phyloP scores from a whole-genome alignment of 2,329 filamentous ascomycete genomes.

The Trematosphaeria pertusa region DNA sequence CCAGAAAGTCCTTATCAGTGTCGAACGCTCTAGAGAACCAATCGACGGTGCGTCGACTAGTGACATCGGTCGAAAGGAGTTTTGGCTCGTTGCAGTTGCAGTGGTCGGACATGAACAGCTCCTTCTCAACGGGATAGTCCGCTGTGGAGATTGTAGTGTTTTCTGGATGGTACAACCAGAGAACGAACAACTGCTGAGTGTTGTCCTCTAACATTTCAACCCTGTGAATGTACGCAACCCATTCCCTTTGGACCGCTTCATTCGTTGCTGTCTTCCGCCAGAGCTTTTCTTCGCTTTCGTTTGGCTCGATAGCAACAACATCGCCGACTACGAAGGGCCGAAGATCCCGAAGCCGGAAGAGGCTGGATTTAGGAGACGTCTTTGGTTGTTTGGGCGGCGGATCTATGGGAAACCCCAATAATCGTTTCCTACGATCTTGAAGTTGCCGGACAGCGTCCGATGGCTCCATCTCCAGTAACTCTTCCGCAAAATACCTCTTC shows the following conservation, averaged over 20 bases:
- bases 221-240: conserved; percentile 75
- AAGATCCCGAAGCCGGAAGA: too few species aligned
- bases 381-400: too few species aligned
- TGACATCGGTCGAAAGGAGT: conserved; percentile 63
- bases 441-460: conserved; percentile 7
- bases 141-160: conserved; percentile 74
- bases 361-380: too few species aligned
- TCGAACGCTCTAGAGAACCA: conserved; percentile 62
- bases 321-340: too few species aligned
- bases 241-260: conserved; percentile 47
- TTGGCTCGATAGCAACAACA: conserved; percentile 56
- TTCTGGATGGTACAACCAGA: conserved; percentile 75
- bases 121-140: conserved; percentile 73
- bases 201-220: conserved; percentile 36
- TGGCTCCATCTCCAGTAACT: conserved; percentile 51
- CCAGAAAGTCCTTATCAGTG: conserved; percentile 61
- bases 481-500: conserved; percentile 65
- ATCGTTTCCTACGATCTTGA: conserved; percentile 18
- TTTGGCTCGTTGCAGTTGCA: conserved; percentile 70
- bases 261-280: conserved; percentile 11
- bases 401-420: conserved; percentile 26
- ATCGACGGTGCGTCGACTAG: conserved; percentile 64
- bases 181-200: conserved; percentile 62
- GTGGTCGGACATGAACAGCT: conserved; percentile 78
- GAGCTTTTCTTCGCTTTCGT: conserved; percentile 51